A percentile compares a stretch with the other conserved stretches of the same genome.
phyloP scores from a whole-genome alignment of 345 rosid genomes.

The Lagerstroemia speciosa region DNA sequence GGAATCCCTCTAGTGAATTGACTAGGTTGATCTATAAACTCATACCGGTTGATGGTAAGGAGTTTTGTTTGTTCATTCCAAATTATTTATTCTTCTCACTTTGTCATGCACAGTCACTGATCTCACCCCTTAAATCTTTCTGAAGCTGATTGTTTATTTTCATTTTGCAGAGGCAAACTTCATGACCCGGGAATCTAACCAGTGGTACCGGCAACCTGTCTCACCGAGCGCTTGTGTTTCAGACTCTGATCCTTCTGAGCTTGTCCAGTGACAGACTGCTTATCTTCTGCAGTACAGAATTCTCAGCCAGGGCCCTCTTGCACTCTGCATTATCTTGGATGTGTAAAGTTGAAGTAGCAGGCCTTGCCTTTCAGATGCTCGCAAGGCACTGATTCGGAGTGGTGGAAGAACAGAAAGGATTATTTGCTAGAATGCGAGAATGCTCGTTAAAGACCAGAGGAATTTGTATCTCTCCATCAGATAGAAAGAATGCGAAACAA shows the following conservation, averaged over 20 bases:
- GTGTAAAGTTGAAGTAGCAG: neutral
- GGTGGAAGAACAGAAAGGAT: neutral
- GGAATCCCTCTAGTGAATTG: too few species aligned
- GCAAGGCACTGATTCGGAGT: neutral
- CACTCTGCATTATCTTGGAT: neutral
- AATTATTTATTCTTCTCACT: neutral
- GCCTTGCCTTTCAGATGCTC: neutral
- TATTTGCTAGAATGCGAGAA: neutral
- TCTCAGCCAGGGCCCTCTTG: neutral
- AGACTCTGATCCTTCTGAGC: slow-evolving; percentile 4
- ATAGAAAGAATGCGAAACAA: too few species aligned
- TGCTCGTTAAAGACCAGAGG: neutral
- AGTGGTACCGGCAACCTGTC: slow-evolving; percentile 75
- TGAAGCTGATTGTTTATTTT: neutral
- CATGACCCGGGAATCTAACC: slow-evolving; percentile 56
- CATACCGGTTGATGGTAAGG: neutral
- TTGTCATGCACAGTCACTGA: neutral
- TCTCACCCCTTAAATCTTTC: neutral
- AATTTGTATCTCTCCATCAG: neutral
- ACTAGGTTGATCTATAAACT: too few species aligned
- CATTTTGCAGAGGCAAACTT: slow-evolving; percentile 71
- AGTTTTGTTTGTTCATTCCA: neutral
- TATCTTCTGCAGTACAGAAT: neutral
- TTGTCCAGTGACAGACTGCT: neutral
- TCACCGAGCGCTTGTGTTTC: slow-evolving; percentile 26